Percentiles rank a stretch among this genome's conserved stretches.
These are phyloP conservation scores for Apophysomyces variabilis DNA, from an alignment of 371 early-diverging fungal genomes.

Conservation along the genomic window DNA sequence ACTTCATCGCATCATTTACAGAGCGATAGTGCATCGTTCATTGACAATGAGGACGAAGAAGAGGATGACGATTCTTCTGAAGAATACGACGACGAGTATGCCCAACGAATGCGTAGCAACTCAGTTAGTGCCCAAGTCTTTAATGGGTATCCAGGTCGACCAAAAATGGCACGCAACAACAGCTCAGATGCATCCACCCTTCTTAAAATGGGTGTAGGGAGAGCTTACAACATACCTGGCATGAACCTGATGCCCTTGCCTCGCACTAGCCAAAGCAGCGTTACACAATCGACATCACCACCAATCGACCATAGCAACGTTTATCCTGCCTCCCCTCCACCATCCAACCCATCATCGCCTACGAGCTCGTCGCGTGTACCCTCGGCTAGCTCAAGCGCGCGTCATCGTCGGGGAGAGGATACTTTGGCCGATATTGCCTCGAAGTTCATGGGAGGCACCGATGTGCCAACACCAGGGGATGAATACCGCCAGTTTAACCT, in stretches of 20 bases:
- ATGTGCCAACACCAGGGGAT: conserved; percentile 20
- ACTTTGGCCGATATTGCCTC: conserved; percentile 51
- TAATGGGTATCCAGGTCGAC: conserved; percentile 27
- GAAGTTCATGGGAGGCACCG: conserved; percentile 43
- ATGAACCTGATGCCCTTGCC: conserved; percentile 32
- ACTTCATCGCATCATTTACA: conserved; percentile 22
- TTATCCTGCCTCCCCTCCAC: conserved; percentile 64
- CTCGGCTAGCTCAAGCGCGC: conserved; percentile 16
- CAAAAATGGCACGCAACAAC: conserved; percentile 34
- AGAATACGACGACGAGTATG: conserved; percentile 34
- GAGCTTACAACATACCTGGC: conserved; percentile 17
- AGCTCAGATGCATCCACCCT: conserved; percentile 26
- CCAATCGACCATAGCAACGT: conserved; percentile 27
- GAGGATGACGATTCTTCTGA: conserved; percentile 42
- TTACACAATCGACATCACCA: conserved; percentile 5
- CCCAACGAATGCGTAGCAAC: conserved; percentile 31
- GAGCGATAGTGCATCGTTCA: conserved; percentile 24
- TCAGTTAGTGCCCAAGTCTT: conserved; percentile 36
- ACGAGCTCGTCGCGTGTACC: conserved; percentile 46
- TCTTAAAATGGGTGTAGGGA: neutral
- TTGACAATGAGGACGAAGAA: conserved; percentile 45
- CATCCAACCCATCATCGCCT: conserved; percentile 64
- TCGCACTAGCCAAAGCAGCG: conserved; percentile 12
- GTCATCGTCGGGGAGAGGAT: conserved; percentile 32
- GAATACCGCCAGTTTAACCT: conserved; percentile 21